Percentiles rank a stretch among this genome's conserved stretches.
Evolutionary conservation across 352 stramenopile genomes (phyloP).

Genomic region (Pythium monospermum): DNA sequence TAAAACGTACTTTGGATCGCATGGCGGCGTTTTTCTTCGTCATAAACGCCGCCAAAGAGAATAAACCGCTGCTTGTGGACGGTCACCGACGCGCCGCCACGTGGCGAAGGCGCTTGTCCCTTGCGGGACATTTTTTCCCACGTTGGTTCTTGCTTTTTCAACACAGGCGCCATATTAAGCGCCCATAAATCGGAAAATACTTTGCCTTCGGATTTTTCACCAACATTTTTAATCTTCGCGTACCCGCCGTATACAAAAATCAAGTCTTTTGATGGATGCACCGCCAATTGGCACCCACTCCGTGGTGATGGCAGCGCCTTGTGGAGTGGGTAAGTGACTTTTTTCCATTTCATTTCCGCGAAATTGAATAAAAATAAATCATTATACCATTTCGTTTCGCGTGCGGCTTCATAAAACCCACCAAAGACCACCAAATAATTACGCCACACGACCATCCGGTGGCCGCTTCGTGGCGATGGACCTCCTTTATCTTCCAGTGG

Average conservation of each 20-base stretch:
- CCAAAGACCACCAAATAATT: conserved; percentile 97
- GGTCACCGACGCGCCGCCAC: conserved; percentile 74
- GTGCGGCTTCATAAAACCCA: conserved; percentile 94
- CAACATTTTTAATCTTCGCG: conserved; percentile 91
- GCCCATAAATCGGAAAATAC: conserved; percentile 95
- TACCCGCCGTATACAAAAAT: conserved; percentile 96
- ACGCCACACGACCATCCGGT: conserved; percentile 93
- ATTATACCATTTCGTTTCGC: conserved; percentile 94
- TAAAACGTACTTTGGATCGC: conserved; percentile 92
- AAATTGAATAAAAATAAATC: conserved; percentile 92
- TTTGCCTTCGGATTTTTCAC: conserved; percentile 90
- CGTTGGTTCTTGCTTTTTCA: conserved; percentile 87
- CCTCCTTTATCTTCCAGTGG: conserved; percentile 85
- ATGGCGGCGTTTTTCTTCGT: conserved; percentile 86
- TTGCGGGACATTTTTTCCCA: conserved; percentile 94
- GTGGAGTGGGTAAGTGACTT: conserved; percentile 64
- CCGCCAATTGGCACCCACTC: conserved; percentile 79
- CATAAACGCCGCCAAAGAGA: conserved; percentile 95
- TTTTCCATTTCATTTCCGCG: conserved; percentile 87
- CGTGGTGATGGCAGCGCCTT: conserved; percentile 57
- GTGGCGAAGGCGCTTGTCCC: conserved; percentile 73
- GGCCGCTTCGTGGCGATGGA: conserved; percentile 81
- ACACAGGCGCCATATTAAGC: conserved; percentile 87
- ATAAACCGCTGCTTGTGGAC: conserved; percentile 95
- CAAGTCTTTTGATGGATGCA: conserved; percentile 83